Evolutionary conservation across 1,139 yeast genomes (phyloP).

Genomic region (Arxiozyma heterogenica): DNA sequence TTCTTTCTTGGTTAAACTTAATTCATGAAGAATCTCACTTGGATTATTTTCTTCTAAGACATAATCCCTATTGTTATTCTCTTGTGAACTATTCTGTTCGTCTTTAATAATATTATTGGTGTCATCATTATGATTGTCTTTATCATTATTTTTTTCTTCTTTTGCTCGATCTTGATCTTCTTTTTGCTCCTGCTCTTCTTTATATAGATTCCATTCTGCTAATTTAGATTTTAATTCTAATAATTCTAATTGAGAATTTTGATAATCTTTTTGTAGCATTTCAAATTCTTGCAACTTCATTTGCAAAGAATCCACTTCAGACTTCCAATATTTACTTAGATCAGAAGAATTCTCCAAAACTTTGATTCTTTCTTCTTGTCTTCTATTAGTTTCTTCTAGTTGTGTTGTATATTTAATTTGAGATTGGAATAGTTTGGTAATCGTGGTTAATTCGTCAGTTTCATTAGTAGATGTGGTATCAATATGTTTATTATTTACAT

Average conservation of each 20-base stretch:
- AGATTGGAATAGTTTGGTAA: constrained; percentile 48
- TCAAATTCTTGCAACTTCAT: constrained; percentile 38
- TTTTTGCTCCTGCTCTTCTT: constrained; percentile 21
- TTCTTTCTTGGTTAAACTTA: constrained; percentile 34
- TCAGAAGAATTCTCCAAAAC: constrained; percentile 36
- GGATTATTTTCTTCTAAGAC: constrained; percentile 16
- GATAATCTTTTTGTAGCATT: constrained; percentile 39
- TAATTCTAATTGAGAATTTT: constrained; percentile 46
- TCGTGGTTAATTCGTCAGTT: constrained; percentile 12
- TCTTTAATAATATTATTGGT: neutral
- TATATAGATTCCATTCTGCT: constrained; percentile 25
- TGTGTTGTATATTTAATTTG: constrained; percentile 49
- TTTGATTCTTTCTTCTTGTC: constrained; percentile 40
- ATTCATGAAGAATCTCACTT: constrained; percentile 32
- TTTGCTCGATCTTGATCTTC: neutral
- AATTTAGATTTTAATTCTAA: constrained; percentile 36
- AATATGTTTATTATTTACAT: constrained; percentile 19
- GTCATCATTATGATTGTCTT: neutral
- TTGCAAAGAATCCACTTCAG: constrained; percentile 39
- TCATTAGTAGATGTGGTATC: constrained; percentile 12
- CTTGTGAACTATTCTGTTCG: neutral
- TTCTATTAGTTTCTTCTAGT: constrained; percentile 43
- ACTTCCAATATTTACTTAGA: constrained; percentile 44
- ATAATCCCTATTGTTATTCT: constrained; percentile 3
- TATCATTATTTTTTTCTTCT: constrained; percentile 5